These are phyloP conservation scores for Eleusine coracana DNA, from an alignment of 176 grass and related monocot genomes.

Conservation along the genomic window DNA sequence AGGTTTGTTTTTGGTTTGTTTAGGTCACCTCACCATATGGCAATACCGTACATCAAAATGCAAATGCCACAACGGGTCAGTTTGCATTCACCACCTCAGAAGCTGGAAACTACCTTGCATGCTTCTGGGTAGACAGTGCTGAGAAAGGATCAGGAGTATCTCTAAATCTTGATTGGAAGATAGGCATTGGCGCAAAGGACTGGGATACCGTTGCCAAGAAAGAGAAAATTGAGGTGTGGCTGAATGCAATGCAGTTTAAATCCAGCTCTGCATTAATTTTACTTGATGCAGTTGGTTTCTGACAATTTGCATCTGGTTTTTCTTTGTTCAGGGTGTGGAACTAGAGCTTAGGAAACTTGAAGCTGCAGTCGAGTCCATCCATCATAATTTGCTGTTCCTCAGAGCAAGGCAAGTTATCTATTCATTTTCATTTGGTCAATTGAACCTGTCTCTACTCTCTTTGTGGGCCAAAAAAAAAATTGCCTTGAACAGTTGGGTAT, in stretches of 20 bases:
- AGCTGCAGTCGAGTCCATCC: conserved; percentile 79
- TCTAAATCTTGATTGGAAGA: conserved; percentile 89
- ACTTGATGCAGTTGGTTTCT: neutral
- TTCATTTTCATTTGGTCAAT: neutral
- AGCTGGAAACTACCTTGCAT: conserved; percentile 85
- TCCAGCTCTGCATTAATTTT: neutral
- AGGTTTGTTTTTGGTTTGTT: conserved; percentile 31
- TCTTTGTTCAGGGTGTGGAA: conserved; percentile 70
- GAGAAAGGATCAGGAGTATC: conserved; percentile 57
- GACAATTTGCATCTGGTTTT: neutral
- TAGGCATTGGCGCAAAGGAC: conserved; percentile 85
- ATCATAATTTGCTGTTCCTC: conserved; percentile 79
- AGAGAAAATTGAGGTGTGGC: conserved; percentile 82
- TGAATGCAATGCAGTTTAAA: neutral
- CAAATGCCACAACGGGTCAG: conserved; percentile 71
- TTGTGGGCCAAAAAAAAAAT: neutral
- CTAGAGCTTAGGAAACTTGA: conserved; percentile 82
- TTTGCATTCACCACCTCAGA: conserved; percentile 91
- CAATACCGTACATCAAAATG: conserved; percentile 76
- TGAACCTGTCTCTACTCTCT: neutral
- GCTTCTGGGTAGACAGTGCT: conserved; percentile 81
- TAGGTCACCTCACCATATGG: conserved; percentile 95
- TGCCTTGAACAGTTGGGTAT: neutral
- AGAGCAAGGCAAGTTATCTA: conserved; percentile 65
- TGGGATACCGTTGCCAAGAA: conserved; percentile 92